Evolutionary conservation across 345 rosid genomes (phyloP).

Genomic region (Arabidopsis thaliana): TAIR10.1 NC_003071.7:14234001-14234500

Average conservation of each 20-base stretch:
- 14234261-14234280: constrained; percentile 1
- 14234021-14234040: neutral
- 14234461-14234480: too few species aligned
- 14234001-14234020: neutral
- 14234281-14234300: neutral
- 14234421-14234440: neutral
- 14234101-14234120: neutral
- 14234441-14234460: neutral
- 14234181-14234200: neutral
- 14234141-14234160: neutral
- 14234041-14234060: neutral
- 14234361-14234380: too few species aligned
- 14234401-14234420: neutral
- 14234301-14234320: neutral
- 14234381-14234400: too few species aligned
- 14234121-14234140: neutral
- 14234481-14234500: too few species aligned
- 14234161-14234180: neutral
- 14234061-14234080: neutral
- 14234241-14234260: neutral
- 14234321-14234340: too few species aligned
- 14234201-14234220: neutral
- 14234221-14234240: neutral
- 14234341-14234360: too few species aligned
- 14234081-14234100: neutral